Evolutionary conservation across 2,329 filamentous ascomycete genomes (phyloP).

Genomic region (Proliferodiscus dingleyae): DNA sequence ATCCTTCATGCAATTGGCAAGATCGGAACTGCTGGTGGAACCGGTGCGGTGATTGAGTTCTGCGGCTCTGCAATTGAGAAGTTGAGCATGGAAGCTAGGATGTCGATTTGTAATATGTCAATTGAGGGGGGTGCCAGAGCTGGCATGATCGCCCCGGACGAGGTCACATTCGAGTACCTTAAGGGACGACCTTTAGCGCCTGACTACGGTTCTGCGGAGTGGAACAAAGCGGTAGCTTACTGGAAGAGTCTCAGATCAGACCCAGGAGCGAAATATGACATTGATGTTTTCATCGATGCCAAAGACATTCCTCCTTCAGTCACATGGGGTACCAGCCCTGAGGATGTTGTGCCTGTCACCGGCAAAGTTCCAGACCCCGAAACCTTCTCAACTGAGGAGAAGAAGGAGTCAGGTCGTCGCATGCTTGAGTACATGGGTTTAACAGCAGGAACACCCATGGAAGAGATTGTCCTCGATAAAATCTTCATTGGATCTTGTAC

Average conservation of each 20-base stretch:
- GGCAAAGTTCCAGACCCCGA: conserved; percentile 87
- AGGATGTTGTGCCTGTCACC: conserved; percentile 93
- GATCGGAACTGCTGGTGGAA: conserved; percentile 94
- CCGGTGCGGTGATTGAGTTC: conserved; percentile 92
- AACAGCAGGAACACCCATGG: conserved; percentile 77
- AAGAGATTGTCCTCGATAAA: conserved; percentile 91
- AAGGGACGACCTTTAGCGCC: conserved; percentile 87
- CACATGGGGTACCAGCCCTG: conserved; percentile 94
- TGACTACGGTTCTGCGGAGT: conserved; percentile 76
- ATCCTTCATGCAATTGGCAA: conserved; percentile 87
- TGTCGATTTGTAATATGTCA: conserved; percentile 99
- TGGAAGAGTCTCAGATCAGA: conserved; percentile 87
- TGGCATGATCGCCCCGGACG: conserved; percentile 94
- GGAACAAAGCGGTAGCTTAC: conserved; percentile 82
- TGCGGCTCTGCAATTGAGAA: conserved; percentile 87
- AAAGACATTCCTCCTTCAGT: conserved; percentile 93
- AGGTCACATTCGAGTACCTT: conserved; percentile 91
- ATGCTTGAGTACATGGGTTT: conserved; percentile 97
- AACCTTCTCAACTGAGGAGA: conserved; percentile 72
- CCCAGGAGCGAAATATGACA: conserved; percentile 82
- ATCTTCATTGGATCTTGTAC: conserved; percentile 98
- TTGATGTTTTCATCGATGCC: conserved; percentile 81
- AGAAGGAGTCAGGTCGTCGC: conserved; percentile 73
- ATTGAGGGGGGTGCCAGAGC: conserved; percentile 94
- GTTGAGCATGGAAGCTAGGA: conserved; percentile 92